phyloP scores from a whole-genome alignment of 1,284 basidiomycete species.

The Inonotus obliquus region DNA sequence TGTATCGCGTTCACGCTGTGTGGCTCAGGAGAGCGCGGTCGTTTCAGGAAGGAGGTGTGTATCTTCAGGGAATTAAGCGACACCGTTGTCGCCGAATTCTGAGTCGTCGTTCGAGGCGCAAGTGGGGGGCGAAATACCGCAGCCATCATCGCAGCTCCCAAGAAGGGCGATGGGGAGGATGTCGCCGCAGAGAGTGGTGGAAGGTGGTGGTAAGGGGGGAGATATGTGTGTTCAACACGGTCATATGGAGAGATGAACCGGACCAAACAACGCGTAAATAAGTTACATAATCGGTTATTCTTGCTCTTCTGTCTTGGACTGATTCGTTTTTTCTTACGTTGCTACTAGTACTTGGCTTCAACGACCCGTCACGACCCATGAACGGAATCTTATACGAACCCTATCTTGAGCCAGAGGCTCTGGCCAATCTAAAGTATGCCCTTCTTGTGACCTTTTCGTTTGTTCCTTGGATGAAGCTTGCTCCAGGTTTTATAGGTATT shows the following conservation, averaged over 20 bases:
- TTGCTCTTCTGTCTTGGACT: neutral
- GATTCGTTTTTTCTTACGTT: neutral
- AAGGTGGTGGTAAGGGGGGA: constrained; percentile 4
- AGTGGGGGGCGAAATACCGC: constrained; percentile 19
- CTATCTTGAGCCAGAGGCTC: constrained; percentile 16
- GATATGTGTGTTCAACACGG: neutral
- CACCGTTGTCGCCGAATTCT: neutral
- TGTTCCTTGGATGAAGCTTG: neutral
- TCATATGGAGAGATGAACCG: constrained; percentile 6
- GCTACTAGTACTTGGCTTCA: neutral
- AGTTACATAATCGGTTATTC: neutral
- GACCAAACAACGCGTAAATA: constrained; percentile 18
- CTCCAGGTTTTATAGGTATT: constrained; percentile 18
- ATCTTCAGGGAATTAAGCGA: constrained; percentile 1
- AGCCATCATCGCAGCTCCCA: constrained; percentile 13
- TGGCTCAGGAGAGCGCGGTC: constrained; percentile 22
- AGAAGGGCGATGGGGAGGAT: constrained; percentile 8
- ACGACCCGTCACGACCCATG: constrained; percentile 11
- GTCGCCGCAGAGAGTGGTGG: constrained; percentile 7
- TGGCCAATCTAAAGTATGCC: constrained; percentile 17
- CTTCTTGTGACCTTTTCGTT: neutral
- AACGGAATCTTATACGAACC: constrained; percentile 15
- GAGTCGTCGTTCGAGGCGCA: constrained; percentile 7
- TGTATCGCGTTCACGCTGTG: neutral
- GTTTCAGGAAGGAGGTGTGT: constrained; percentile 15